Evolutionary conservation across 768 basidiomycete genomes (phyloP), one percentile per base, ranked within the genome.

Genomic region (Lyophyllum semitale): DNA sequence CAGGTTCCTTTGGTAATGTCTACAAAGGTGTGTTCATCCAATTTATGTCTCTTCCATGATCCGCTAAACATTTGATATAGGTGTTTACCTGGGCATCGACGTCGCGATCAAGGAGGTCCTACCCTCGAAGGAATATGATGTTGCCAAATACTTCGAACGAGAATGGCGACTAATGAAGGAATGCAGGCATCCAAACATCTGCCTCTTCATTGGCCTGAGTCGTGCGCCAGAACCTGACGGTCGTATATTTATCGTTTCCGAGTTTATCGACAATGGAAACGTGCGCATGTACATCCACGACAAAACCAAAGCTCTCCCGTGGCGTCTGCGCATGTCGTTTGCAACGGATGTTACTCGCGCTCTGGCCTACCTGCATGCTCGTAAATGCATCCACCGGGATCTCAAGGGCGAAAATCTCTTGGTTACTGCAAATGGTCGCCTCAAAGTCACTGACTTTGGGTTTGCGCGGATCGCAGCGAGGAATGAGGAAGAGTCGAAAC

Each of bases 391-490:
- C 37, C 89, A 91, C 63, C 86, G 88, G 27, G 96, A 99, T 72
- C 80, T 99, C 60, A 99, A 99, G 71, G 95, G 95, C 33, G 96
- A 98, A 75, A 99, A 99, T 62, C 80, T 98, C 25, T 84, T 98
- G n/a, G 87, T 98, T 20, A 98, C 95, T 0, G 75, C 88, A 33
- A 99, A 99, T 64, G 92, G 93, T 20, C 85, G 96, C 41, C 80
- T 98, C 66, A 99, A 98, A 76, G 88, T 98, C 63, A 97, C 95
- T n/a, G 96, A 99, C 67, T 99, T 99, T 71, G 96, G 96, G 1
- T 96, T 98, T 63, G 94, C 95, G 4, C 83, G 96, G 32, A 97
- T 98, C 63, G 93, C 93, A 0, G 94, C 94, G 0, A 83, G 90
- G 38, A 96, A 92, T 63, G 91, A 87, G 54, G 95, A 95, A 60